Evolutionary conservation across 2,329 filamentous ascomycete genomes (phyloP).

Genomic region (Aspergillus brasiliensis): DNA sequence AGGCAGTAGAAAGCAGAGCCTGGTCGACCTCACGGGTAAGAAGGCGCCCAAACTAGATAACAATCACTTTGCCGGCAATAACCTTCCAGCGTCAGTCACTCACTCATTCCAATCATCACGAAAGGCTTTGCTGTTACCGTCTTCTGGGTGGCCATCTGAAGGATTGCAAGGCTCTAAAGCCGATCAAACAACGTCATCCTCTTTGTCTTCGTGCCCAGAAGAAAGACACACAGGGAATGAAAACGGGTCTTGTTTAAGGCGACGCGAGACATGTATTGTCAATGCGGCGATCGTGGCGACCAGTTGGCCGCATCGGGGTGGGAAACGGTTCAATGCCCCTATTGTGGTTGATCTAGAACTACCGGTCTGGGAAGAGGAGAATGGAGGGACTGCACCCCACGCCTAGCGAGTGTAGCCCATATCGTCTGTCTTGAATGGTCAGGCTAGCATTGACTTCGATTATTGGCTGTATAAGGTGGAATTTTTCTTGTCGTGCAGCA

Average conservation of each 20-base stretch:
- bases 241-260: constrained; percentile 28
- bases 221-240: constrained; percentile 1
- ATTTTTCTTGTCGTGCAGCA: constrained; percentile 8
- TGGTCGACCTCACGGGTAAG: constrained; percentile 55
- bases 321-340: constrained; percentile 72
- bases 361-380: constrained; percentile 32
- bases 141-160: not conserved
- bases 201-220: not conserved
- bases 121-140: constrained; percentile 14
- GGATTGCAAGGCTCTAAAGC: not conserved
- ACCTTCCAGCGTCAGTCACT: not conserved
- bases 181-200: constrained; percentile 4
- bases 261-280: constrained; percentile 73
- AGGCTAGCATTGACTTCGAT: not conserved
- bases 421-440: not conserved
- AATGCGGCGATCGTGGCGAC: constrained; percentile 76
- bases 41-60: constrained; percentile 38
- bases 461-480: constrained; percentile 9
- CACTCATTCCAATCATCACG: constrained; percentile 10
- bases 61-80: constrained; percentile 20
- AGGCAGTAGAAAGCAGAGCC: constrained; percentile 56
- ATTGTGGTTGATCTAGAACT: constrained; percentile 82
- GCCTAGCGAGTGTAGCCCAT: not conserved
- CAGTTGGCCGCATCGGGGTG: constrained; percentile 62
- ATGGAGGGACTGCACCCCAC: not conserved